phyloP scores from a whole-genome alignment of 805 yeast species.

The Yarrowia keelungensis region DNA sequence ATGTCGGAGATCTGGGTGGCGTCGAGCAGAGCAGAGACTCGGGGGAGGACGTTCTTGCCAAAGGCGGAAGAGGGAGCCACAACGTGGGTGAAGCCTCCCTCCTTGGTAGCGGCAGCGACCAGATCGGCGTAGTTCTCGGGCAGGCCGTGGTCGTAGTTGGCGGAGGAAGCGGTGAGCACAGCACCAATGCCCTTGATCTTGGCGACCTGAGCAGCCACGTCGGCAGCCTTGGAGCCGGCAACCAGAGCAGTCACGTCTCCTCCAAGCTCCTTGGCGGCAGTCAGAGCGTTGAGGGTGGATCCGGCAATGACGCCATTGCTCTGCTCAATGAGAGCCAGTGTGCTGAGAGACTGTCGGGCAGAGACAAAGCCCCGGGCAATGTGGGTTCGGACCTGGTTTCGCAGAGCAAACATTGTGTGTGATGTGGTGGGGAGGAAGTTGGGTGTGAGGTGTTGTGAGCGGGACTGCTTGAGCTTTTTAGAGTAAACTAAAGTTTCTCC shows the following conservation, averaged over 20 bases:
- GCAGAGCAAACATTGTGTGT: constrained; percentile 38
- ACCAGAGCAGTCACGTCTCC: constrained; percentile 75
- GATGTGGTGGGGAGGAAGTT: background rate
- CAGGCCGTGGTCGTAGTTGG: constrained; percentile 65
- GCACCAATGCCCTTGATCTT: constrained; percentile 62
- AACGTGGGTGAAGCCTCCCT: constrained; percentile 66
- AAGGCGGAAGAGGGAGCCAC: constrained; percentile 83
- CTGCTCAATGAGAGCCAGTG: constrained; percentile 78
- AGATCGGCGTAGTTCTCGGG: constrained; percentile 87
- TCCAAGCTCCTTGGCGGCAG: constrained; percentile 74
- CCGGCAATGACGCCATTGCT: constrained; percentile 63
- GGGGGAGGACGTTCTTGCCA: constrained; percentile 86
- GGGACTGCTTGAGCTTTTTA: constrained; percentile 20
- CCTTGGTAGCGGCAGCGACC: constrained; percentile 56
- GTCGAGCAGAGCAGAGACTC: constrained; percentile 84
- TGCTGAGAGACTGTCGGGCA: constrained; percentile 46
- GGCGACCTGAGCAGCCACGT: constrained; percentile 59
- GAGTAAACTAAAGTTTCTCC: constrained; percentile 31
- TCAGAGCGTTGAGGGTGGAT: constrained; percentile 71
- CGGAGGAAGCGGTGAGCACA: constrained; percentile 64
- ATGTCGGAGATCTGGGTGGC: constrained; percentile 89
- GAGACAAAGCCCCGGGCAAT: constrained; percentile 35
- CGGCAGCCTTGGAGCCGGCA: constrained; percentile 66
- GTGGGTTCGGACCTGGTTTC: constrained; percentile 32
- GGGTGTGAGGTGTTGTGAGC: background rate